Conservation (phyloP, 2,329 filamentous ascomycete species). For the Akanthomyces lecanii region DNA sequence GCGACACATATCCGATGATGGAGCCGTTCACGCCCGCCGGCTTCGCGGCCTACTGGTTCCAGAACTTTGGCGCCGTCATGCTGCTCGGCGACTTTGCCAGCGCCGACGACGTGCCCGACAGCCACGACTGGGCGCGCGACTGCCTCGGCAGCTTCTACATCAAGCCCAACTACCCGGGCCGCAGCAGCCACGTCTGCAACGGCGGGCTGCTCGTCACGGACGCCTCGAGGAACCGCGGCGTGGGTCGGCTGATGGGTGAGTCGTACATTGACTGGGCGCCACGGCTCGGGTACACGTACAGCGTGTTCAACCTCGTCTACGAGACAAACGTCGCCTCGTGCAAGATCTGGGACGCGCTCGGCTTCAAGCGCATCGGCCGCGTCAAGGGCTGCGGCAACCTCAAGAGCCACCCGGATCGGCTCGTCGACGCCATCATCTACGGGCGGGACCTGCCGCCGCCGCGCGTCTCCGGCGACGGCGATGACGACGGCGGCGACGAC, state of each 20-base stretch:
- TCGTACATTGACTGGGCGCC: conserved; percentile 74
- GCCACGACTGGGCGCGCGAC: conserved; percentile 71
- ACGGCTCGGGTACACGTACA: conserved; percentile 82
- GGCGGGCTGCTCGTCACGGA: conserved; percentile 74
- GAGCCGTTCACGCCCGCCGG: conserved; percentile 68
- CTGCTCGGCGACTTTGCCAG: conserved; percentile 69
- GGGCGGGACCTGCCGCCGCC: conserved; percentile 56
- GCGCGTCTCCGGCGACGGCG: neutral
- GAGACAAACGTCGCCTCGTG: conserved; percentile 89
- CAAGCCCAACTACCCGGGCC: conserved; percentile 88
- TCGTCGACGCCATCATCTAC: conserved; percentile 74
- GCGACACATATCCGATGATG: conserved; percentile 87
- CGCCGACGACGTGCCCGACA: conserved; percentile 53
- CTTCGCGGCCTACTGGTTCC: conserved; percentile 85
- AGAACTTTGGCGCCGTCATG: conserved; percentile 86
- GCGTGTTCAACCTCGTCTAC: conserved; percentile 91
- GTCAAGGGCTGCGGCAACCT: conserved; percentile 70
- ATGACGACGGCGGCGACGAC: conserved; percentile 51
- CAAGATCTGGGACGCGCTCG: conserved; percentile 85
- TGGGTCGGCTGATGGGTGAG: conserved; percentile 72
- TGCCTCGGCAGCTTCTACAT: conserved; percentile 91
- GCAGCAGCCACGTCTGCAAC: conserved; percentile 89
- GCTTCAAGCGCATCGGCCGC: conserved; percentile 86
- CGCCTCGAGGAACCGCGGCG: conserved; percentile 67
- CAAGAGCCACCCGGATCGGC: conserved; percentile 62